Conservation (phyloP, 139 green algal species). For the Klebsormidium nitens region DNA sequence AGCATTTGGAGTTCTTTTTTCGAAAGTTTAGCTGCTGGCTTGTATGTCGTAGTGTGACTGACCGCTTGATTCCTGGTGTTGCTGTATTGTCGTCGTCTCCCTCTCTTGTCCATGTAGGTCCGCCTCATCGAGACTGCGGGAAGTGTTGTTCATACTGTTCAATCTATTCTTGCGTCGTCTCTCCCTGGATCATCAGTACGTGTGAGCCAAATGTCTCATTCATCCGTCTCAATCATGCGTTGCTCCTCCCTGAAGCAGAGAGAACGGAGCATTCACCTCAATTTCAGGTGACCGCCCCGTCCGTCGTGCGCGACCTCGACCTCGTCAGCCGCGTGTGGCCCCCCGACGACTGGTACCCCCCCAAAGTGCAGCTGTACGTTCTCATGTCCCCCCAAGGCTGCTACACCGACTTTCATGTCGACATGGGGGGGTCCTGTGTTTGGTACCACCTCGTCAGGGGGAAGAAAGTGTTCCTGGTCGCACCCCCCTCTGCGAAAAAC, state of each 20-base stretch:
- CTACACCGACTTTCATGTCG: slow-evolving; percentile 59
- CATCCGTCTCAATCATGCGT: neutral
- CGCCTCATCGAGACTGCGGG: neutral
- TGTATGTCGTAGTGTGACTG: too few species aligned
- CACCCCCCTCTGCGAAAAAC: slow-evolving; percentile 45
- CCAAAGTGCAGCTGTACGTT: slow-evolving; percentile 50
- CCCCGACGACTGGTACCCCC: neutral
- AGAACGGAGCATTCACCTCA: too few species aligned
- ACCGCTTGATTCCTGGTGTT: too few species aligned
- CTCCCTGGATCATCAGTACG: neutral
- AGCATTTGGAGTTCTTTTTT: too few species aligned
- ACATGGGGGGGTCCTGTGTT: slow-evolving; percentile 53
- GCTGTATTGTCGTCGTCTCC: neutral
- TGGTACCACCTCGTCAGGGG: slow-evolving; percentile 59
- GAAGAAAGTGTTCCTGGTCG: slow-evolving; percentile 51
- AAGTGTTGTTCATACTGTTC: neutral
- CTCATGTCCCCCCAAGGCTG: slow-evolving; percentile 44
- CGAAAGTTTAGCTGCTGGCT: too few species aligned
- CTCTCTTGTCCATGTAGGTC: neutral
- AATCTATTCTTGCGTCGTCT: neutral
- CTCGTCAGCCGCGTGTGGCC: slow-evolving; percentile 44
- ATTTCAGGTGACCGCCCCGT: neutral
- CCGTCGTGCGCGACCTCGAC: slow-evolving; percentile 36
- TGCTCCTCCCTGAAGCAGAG: too few species aligned
- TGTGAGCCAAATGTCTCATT: neutral